A percentile compares a stretch with the other conserved stretches of the same genome.
Conservation (phyloP, 352 stramenopile genomes). For the Pythium vanterpoolii region DNA sequence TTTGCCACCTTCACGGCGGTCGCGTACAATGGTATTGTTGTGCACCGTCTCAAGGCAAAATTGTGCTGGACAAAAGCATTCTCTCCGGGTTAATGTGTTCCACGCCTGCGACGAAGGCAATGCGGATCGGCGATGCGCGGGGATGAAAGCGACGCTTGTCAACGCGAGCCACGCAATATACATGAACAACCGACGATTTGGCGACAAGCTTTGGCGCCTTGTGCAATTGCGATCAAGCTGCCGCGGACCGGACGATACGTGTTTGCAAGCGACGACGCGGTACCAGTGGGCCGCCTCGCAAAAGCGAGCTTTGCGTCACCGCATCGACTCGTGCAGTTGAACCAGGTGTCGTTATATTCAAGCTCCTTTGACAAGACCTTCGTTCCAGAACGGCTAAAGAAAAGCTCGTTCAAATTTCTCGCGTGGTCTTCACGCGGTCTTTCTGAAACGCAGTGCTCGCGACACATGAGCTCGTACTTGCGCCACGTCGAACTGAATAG, state of each 20-base stretch:
- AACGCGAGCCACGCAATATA: slow-evolving; percentile 2
- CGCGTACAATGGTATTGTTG: not conserved
- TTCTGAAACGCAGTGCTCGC: not conserved
- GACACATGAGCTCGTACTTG: slow-evolving; percentile 12
- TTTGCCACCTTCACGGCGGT: not conserved
- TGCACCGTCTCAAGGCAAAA: slow-evolving; percentile 24
- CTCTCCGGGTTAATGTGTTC: slow-evolving; percentile 25
- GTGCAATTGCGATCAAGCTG: slow-evolving; percentile 37
- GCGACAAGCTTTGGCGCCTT: slow-evolving; percentile 27
- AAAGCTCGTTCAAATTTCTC: not conserved
- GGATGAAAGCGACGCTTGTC: slow-evolving; percentile 1
- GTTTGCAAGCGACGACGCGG: slow-evolving; percentile 3
- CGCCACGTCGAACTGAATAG: not conserved
- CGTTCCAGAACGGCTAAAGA: not conserved
- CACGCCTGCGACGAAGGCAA: slow-evolving; percentile 35
- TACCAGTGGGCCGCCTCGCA: not conserved
- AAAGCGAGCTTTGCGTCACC: not conserved
- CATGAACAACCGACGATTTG: slow-evolving; percentile 29
- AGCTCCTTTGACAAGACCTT: not conserved
- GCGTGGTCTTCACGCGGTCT: not conserved
- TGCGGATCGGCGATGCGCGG: slow-evolving; percentile 10
- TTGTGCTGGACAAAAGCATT: slow-evolving; percentile 38
- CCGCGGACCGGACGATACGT: slow-evolving; percentile 5
- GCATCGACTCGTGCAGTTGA: slow-evolving; percentile 10
- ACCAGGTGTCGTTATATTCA: not conserved